Conservation (phyloP, 106 monocot species). For the Platanthera zijinensis region DNA sequence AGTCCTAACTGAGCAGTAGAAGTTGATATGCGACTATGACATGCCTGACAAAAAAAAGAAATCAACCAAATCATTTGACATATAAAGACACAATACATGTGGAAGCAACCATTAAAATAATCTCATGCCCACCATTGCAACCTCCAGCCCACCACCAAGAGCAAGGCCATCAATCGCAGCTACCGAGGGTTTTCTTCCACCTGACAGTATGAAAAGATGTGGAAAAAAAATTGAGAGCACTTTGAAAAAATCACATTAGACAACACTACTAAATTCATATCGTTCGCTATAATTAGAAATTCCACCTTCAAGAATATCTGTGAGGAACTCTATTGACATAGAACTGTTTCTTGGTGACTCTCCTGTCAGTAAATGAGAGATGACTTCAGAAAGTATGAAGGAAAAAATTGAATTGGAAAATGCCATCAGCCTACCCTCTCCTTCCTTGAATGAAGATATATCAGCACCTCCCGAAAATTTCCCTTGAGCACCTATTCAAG, state of each 20-base stretch:
- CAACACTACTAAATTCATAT: neutral
- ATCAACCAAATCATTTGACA: neutral
- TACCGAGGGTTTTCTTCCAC: slow-evolving; percentile 81
- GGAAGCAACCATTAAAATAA: neutral
- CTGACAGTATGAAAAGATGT: slow-evolving; percentile 21
- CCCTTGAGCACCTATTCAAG: slow-evolving; percentile 51
- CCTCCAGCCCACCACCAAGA: slow-evolving; percentile 92
- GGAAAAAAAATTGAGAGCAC: neutral
- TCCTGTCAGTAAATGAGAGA: slow-evolving; percentile 25
- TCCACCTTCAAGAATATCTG: slow-evolving; percentile 81
- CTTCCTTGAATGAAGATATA: slow-evolving; percentile 73
- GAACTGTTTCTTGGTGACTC: slow-evolving; percentile 53
- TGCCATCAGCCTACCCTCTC: slow-evolving; percentile 36
- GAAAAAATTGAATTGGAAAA: neutral
- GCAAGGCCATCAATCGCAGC: slow-evolving; percentile 94
- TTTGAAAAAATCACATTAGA: neutral
- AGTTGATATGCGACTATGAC: slow-evolving; percentile 85
- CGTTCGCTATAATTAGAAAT: neutral
- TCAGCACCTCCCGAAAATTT: slow-evolving; percentile 97
- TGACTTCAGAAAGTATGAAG: neutral
- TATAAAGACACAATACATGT: neutral
- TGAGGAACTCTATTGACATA: slow-evolving; percentile 70
- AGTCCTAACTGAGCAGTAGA: slow-evolving; percentile 64
- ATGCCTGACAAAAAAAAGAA: slow-evolving; percentile 38
- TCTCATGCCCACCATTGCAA: slow-evolving; percentile 73